A percentile compares a stretch with the other conserved stretches of the same genome.
These are phyloP conservation scores for Plenodomus tracheiphilus DNA, from an alignment of 2,329 filamentous ascomycete genomes.

Conservation along the genomic window DNA sequence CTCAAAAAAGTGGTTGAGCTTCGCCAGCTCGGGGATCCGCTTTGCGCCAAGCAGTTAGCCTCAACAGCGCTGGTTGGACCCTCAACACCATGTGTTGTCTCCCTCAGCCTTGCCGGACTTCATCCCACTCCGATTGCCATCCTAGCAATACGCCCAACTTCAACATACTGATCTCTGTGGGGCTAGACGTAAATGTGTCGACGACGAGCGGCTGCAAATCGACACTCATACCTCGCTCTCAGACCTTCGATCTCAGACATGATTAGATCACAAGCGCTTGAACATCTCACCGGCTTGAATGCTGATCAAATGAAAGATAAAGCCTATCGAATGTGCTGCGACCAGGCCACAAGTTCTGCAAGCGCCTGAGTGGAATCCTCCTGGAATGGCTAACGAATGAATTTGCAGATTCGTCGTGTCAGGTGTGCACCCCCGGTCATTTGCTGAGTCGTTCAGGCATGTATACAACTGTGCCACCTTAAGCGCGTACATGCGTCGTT, in stretches of 20 bases:
- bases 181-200: not conserved
- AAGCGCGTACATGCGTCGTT: not conserved
- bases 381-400: no score
- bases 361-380: not conserved
- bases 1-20: slow-evolving; percentile 24
- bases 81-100: slow-evolving; percentile 10
- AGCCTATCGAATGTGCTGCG: not conserved
- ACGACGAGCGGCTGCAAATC: not conserved
- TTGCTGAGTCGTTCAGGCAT: not conserved
- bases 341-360: not conserved
- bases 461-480: not conserved
- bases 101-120: slow-evolving; percentile 11
- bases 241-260: not conserved
- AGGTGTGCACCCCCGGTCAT: not conserved
- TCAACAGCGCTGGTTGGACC: not conserved
- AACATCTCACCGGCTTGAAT: not conserved
- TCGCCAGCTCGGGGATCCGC: slow-evolving; percentile 23
- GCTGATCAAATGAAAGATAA: not conserved
- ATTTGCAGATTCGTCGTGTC: no score
- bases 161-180: no score
- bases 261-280: not conserved
- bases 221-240: not conserved
- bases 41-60: slow-evolving; percentile 14
- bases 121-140: not conserved
- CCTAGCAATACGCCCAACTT: not conserved